Conservation (phyloP, 225 moss, liverwort and hornwort species). For the Takakia lepidozioides region DNA sequence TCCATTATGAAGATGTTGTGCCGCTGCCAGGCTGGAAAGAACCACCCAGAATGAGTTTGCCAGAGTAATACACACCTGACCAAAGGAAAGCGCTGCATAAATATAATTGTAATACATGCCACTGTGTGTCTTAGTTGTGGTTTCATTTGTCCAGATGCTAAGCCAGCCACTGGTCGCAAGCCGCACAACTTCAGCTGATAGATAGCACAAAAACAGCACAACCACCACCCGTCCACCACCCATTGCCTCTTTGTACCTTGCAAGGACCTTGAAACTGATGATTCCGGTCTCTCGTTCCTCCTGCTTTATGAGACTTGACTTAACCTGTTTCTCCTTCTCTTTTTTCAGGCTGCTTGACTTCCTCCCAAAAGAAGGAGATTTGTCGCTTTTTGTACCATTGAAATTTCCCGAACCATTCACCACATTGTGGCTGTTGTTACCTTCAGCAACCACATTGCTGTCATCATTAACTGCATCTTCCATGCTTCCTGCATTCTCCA, state of each 20-base stretch:
- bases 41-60: slow-evolving; percentile 62
- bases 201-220: slow-evolving; percentile 46
- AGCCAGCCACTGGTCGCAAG: slow-evolving; percentile 61
- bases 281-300: slow-evolving; percentile 77
- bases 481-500: slow-evolving; percentile 84
- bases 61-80: slow-evolving; percentile 56
- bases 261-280: slow-evolving; percentile 45
- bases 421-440: slow-evolving; percentile 13
- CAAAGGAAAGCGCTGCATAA: slow-evolving; percentile 53
- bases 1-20: slow-evolving; percentile 42
- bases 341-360: slow-evolving; percentile 33
- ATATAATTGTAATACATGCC: slow-evolving; percentile 52
- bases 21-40: slow-evolving; percentile 49
- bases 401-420: not conserved
- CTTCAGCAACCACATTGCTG: slow-evolving; percentile 12
- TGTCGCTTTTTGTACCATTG: slow-evolving; percentile 3
- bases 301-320: slow-evolving; percentile 51
- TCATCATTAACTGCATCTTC: slow-evolving; percentile 54
- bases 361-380: slow-evolving; percentile 21
- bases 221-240: slow-evolving; percentile 54
- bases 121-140: slow-evolving; percentile 28
- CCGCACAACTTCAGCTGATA: slow-evolving; percentile 56
- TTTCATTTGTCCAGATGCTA: slow-evolving; percentile 65
- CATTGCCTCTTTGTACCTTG: slow-evolving; percentile 43
- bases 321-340: slow-evolving; percentile 20